A percentile compares a stretch with the other conserved stretches of the same genome.
Conservation (phyloP, 805 yeast genomes). For the Yarrowia divulgata region DNA sequence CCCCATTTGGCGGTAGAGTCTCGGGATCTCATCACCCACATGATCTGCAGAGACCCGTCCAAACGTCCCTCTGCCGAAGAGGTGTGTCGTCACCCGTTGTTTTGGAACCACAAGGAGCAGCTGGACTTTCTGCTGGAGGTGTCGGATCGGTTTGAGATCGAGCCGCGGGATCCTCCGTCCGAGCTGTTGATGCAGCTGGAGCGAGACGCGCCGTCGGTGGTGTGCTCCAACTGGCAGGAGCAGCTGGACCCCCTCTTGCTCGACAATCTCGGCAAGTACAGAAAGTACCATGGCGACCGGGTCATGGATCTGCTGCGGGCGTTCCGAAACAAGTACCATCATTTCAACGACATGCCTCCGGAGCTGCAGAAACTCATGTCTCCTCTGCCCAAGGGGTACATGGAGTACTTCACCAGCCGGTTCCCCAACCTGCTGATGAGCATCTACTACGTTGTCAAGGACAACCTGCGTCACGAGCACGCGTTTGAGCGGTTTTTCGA, state of each 20-base stretch:
- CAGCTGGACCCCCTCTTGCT: constrained; percentile 75
- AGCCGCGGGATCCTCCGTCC: constrained; percentile 80
- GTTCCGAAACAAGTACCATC: constrained; percentile 91
- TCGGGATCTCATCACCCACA: constrained; percentile 68
- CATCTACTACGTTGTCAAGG: constrained; percentile 67
- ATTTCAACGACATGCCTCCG: constrained; percentile 85
- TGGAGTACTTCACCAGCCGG: constrained; percentile 70
- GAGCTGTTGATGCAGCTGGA: constrained; percentile 65
- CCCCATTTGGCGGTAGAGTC: constrained; percentile 61
- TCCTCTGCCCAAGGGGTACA: constrained; percentile 84
- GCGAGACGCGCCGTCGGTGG: constrained; percentile 53
- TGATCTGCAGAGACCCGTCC: constrained; percentile 74
- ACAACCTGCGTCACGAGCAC: constrained; percentile 68
- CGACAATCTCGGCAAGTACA: constrained; percentile 85
- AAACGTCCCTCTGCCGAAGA: constrained; percentile 72
- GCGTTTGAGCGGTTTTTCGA: constrained; percentile 57
- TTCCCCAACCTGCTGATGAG: constrained; percentile 84
- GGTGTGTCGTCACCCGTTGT: constrained; percentile 83
- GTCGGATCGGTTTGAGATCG: constrained; percentile 90
- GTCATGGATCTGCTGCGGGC: constrained; percentile 89
- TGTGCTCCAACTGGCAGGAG: constrained; percentile 76
- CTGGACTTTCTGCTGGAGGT: constrained; percentile 85
- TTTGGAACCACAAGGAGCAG: constrained; percentile 79
- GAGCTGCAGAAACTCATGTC: constrained; percentile 70
- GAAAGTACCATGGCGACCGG: constrained; percentile 82